A percentile compares a stretch with the other conserved stretches of the same genome.
These are phyloP conservation scores for Noccaea bulbosa DNA, from an alignment of 345 rosid genomes.

Conservation along the genomic window DNA sequence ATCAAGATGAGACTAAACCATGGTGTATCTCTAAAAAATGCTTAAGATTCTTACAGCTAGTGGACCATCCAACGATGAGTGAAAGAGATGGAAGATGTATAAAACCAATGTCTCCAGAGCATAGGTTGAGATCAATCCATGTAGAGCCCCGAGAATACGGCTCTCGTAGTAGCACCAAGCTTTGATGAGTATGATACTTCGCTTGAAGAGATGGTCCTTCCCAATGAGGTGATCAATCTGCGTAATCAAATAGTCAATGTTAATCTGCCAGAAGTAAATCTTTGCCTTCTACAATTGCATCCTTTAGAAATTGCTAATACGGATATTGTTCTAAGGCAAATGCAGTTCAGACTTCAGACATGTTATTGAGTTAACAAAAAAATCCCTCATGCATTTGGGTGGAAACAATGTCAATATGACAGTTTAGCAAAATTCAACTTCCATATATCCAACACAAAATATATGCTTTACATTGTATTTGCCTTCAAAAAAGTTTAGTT, in stretches of 20 bases:
- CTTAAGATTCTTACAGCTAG: slow-evolving; percentile 64
- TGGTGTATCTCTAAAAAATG: slow-evolving; percentile 3
- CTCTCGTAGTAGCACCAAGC: slow-evolving; percentile 97
- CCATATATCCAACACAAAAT: neutral
- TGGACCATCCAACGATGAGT: slow-evolving; percentile 74
- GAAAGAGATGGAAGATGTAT: slow-evolving; percentile 78
- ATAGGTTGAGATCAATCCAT: slow-evolving; percentile 87
- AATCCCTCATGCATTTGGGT: neutral
- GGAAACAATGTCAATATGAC: slow-evolving; percentile 6
- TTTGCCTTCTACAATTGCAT: slow-evolving; percentile 5
- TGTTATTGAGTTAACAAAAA: slow-evolving; percentile 11
- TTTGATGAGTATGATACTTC: slow-evolving; percentile 81
- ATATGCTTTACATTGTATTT: slow-evolving; percentile 3
- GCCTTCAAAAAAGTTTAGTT: slow-evolving; percentile 15
- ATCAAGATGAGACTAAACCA: slow-evolving; percentile 23
- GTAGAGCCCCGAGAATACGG: slow-evolving; percentile 90
- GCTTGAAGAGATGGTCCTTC: slow-evolving; percentile 78
- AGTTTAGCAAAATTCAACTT: slow-evolving; percentile 1
- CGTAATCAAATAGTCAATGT: slow-evolving; percentile 30
- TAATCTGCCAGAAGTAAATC: slow-evolving; percentile 31
- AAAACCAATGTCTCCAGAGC: slow-evolving; percentile 89
- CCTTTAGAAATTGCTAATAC: neutral
- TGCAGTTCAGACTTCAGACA: neutral
- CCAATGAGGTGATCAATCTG: slow-evolving; percentile 75
- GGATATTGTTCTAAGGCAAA: slow-evolving; percentile 2